Evolutionary conservation across 495 filamentous ascomycete species (phyloP), one percentile per base, ranked within the genome.

Genomic region (Penicillium daleae): DNA sequence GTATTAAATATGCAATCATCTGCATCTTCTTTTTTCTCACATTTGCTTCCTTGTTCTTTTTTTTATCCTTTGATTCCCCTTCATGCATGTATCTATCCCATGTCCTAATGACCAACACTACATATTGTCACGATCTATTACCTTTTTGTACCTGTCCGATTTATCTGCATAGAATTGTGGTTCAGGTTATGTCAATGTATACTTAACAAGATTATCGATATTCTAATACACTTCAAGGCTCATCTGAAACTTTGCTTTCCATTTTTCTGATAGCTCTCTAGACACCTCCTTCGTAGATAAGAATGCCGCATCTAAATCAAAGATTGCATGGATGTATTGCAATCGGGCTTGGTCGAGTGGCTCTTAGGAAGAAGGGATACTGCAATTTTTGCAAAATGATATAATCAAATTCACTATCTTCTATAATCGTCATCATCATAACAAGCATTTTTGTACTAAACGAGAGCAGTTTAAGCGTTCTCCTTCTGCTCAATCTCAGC

Each of bases 71-170:
- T n/a, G 57, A 59, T 59, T 59, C 57, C 57, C 57, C 57, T 40
- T 50, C 26, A 51, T 60, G 50, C 48, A 46, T 60, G 58, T 54
- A 54, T 60, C 24, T 26, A 60, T 60, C 50, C 37, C 58, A 60
- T 60, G 58, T 53, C 58, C 48, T 60, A 54, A 60, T 54, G 58
- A 52, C 37, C 49, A 37, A 60, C 48, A 24, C 26, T 54, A 54
- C 49, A 54, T 52, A 54, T 44, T 60, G 33, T 42, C 37, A 50
- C 32, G 57, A 59, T 52, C 40, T 52, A 52, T 29, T 49, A 29
- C 42, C 32, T 57, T 57, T 54, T 33, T 54, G 29, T 32, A 33
- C 51, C 21, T 54, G 1, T 37, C 9, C 24, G 24, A 29, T 12
- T 50, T 5, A 27, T 29, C 24, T 21, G 12, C 46, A 50, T 29